phyloP scores from a whole-genome alignment of 2,329 filamentous ascomycete species.

The Hymenoscyphus repandus region DNA sequence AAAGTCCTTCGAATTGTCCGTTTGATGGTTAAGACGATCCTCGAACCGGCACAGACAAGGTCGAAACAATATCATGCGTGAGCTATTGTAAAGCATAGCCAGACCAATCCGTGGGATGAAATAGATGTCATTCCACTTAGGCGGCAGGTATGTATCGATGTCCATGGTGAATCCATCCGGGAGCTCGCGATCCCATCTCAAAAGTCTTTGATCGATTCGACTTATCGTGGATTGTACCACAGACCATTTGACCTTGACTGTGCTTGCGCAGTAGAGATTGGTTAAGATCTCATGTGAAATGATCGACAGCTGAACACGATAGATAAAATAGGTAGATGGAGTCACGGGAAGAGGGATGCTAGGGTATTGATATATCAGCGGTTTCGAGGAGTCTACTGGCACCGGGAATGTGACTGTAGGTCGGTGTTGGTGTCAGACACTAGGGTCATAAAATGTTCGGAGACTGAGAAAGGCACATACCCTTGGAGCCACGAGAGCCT shows the following conservation, averaged over 20 bases:
- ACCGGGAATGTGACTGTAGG: conserved; percentile 11
- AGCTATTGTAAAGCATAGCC: conserved; percentile 20
- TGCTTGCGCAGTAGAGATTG: conserved; percentile 24
- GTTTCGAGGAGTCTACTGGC: conserved; percentile 3
- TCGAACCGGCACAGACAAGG: conserved; percentile 26
- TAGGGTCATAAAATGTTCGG: neutral
- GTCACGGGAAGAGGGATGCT: conserved; percentile 14
- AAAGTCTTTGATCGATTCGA: conserved; percentile 18
- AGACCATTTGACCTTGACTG: conserved; percentile 20
- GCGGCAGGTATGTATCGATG: conserved; percentile 14
- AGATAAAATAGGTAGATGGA: conserved; percentile 23
- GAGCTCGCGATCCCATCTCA: conserved; percentile 16
- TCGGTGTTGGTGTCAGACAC: neutral
- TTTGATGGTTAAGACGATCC: conserved; percentile 14
- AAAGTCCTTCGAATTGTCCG: conserved; percentile 15
- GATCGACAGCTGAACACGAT: conserved; percentile 23
- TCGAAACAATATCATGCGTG: conserved; percentile 26
- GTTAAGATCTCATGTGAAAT: conserved; percentile 24
- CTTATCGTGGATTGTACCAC: conserved; percentile 21
- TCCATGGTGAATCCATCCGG: conserved; percentile 15
- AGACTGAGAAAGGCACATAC: neutral
- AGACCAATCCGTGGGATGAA: conserved; percentile 16
- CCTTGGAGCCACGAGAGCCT: conserved; percentile 6
- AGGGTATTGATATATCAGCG: conserved; percentile 8
- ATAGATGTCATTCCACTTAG: conserved; percentile 13